These are phyloP conservation scores for Salisapilia sapeloensis DNA, from an alignment of 352 stramenopile genomes.

Conservation along the genomic window DNA sequence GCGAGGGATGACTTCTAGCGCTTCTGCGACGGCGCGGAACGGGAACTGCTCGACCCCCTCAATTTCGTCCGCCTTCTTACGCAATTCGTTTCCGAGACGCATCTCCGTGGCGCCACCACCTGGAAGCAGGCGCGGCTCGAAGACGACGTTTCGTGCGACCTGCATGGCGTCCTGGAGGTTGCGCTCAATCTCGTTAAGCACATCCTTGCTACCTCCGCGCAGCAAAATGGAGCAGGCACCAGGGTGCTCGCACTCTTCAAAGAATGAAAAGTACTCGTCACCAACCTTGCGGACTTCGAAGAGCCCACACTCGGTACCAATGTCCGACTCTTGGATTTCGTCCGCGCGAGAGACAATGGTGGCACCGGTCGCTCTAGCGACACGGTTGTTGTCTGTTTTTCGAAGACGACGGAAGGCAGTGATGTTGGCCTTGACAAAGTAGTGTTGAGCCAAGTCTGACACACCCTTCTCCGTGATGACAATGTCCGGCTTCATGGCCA, in stretches of 20 bases:
- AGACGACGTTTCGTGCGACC: conserved; percentile 98
- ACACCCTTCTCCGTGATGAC: conserved; percentile 99
- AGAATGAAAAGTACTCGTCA: conserved; percentile 97
- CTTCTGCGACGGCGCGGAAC: conserved; percentile 93
- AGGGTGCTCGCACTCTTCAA: conserved; percentile 96
- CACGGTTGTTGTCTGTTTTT: conserved; percentile 99
- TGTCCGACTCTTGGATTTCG: conserved; percentile 98
- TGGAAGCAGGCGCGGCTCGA: conserved; percentile 94
- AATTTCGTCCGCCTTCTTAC: conserved; percentile 79
- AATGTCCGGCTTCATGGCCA: conserved; percentile 98
- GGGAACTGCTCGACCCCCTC: conserved; percentile 96
- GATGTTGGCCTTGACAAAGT: conserved; percentile 98
- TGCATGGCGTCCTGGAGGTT: conserved; percentile 99
- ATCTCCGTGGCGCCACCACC: conserved; percentile 97
- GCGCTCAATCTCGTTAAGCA: conserved; percentile 99
- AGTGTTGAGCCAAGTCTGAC: conserved; percentile 98
- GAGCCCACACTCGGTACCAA: conserved; percentile 95
- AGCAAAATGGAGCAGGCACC: conserved; percentile 98
- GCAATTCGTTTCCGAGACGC: conserved; percentile 91
- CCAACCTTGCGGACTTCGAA: conserved; percentile 93
- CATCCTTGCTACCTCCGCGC: conserved; percentile 97
- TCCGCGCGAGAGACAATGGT: conserved; percentile 97
- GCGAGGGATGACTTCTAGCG: conserved; percentile 98
- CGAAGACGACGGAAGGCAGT: conserved; percentile 96
- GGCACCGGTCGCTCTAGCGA: conserved; percentile 91